phyloP scores from a whole-genome alignment of 2,329 filamentous ascomycete species.

The Xylariaceae sp. region DNA sequence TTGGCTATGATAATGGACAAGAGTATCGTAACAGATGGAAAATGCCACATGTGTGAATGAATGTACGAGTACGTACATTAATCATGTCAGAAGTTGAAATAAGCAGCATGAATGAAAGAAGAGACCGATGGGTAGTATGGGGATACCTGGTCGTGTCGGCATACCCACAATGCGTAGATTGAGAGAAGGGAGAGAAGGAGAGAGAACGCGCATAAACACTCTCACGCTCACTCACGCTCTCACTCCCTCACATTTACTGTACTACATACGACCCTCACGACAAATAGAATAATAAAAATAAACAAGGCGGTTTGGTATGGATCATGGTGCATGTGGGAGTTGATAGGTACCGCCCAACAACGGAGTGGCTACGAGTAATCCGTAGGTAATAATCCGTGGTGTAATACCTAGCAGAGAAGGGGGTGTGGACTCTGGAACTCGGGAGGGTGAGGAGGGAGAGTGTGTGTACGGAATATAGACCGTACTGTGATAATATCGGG shows the following conservation, averaged over 20 bases:
- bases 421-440: background rate
- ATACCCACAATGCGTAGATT: background rate
- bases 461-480: background rate
- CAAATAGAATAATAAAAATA: background rate
- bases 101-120: no score
- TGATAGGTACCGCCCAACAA: conserved; percentile 3
- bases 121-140: no score
- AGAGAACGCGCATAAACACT: no score
- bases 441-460: background rate
- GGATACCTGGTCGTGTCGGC: no score
- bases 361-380: background rate
- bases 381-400: no score
- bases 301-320: conserved; percentile 16
- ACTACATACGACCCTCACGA: background rate
- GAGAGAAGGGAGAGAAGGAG: background rate
- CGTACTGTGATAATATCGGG: background rate
- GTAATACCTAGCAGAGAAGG: background rate
- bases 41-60: no score
- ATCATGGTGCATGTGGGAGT: conserved; percentile 1
- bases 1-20: background rate
- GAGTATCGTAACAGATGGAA: conserved; percentile 17
- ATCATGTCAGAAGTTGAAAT: background rate
- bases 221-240: no score
- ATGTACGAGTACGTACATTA: background rate
- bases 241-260: background rate